phyloP scores from a whole-genome alignment of 352 stramenopile genomes.

The Phytopythium sindhum region DNA sequence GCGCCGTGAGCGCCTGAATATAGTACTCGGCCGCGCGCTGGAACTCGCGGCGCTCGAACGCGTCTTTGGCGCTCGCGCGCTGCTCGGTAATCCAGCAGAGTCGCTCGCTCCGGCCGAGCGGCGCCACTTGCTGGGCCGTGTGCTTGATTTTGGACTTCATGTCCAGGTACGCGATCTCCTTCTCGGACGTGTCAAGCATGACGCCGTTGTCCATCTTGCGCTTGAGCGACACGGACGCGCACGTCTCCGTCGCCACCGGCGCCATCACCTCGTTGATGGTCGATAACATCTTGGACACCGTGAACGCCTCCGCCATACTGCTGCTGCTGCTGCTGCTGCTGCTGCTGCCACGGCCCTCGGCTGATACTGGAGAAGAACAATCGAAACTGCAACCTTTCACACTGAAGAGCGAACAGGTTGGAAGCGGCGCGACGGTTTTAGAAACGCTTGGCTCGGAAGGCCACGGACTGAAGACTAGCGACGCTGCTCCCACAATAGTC shows the following conservation, averaged over 20 bases:
- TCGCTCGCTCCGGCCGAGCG: conserved; percentile 33
- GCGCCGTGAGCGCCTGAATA: conserved; percentile 59
- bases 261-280: conserved; percentile 81
- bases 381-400: not conserved
- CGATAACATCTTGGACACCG: conserved; percentile 81
- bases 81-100: conserved; percentile 42
- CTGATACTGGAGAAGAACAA: not conserved
- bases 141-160: conserved; percentile 74
- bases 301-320: conserved; percentile 60
- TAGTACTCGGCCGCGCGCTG: conserved; percentile 58
- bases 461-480: not conserved
- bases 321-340: no score
- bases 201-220: conserved; percentile 74
- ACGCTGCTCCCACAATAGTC: not conserved
- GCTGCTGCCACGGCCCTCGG: no score
- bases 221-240: conserved; percentile 58
- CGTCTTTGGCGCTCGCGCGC: conserved; percentile 43
- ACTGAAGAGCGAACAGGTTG: not conserved
- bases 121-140: conserved; percentile 48
- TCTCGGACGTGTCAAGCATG: conserved; percentile 69
- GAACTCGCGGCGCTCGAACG: conserved; percentile 44
- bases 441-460: not conserved
- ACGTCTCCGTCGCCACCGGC: conserved; percentile 43
- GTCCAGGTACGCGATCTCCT: conserved; percentile 77
- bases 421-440: not conserved